Conservation (phyloP, 371 early-diverging fungal species). For the Circinella minor region DNA sequence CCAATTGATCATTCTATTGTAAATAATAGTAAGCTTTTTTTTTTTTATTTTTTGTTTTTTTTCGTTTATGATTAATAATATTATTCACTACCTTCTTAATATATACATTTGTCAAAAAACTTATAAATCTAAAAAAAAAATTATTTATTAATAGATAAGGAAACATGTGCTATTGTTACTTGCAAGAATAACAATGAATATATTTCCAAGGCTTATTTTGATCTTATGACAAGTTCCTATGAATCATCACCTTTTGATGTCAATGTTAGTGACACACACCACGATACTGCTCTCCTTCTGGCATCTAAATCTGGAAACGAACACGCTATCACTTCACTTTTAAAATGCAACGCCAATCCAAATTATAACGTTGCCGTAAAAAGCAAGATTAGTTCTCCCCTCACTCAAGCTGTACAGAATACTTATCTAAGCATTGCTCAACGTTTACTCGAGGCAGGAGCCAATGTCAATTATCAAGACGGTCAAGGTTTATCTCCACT, state of each 20-base stretch:
- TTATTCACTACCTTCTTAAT: too few species aligned
- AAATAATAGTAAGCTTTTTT: slow-evolving; percentile 32
- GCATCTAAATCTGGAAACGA: slow-evolving; percentile 35
- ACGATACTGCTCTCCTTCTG: slow-evolving; percentile 33
- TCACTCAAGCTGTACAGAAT: background rate
- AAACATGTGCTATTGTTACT: slow-evolving; percentile 33
- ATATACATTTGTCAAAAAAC: too few species aligned
- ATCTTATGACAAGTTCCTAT: background rate
- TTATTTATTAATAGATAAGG: slow-evolving; percentile 13
- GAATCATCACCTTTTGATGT: slow-evolving; percentile 2
- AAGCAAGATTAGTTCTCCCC: background rate
- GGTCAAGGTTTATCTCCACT: slow-evolving; percentile 28
- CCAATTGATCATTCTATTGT: slow-evolving; percentile 26
- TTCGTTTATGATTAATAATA: background rate
- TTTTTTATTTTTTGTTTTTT: background rate
- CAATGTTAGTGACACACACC: slow-evolving; percentile 25
- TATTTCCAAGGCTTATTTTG: slow-evolving; percentile 14
- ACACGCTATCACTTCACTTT: slow-evolving; percentile 27
- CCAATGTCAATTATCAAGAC: slow-evolving; percentile 27
- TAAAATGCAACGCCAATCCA: slow-evolving; percentile 37
- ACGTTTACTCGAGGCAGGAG: slow-evolving; percentile 18
- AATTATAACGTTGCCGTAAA: slow-evolving; percentile 11
- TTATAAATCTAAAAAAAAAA: too few species aligned
- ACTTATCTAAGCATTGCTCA: slow-evolving; percentile 10
- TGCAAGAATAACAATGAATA: slow-evolving; percentile 17